Evolutionary conservation across 768 basidiomycete genomes (phyloP), one percentile per base, ranked within the genome.

Genomic region (Serendipita indica): DNA sequence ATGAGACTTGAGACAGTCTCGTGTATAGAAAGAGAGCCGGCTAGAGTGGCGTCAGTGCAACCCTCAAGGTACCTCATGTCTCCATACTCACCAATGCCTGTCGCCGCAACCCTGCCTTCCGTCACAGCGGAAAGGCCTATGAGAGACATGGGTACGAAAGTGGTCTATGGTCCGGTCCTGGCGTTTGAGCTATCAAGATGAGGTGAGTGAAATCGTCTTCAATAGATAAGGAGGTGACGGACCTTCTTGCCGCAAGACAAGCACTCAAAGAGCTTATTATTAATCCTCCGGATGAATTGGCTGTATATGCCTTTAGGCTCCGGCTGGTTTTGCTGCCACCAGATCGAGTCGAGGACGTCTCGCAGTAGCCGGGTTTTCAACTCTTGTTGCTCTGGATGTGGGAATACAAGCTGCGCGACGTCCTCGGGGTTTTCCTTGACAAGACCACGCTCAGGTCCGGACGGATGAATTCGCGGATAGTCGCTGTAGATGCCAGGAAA

Each of bases 1-100:
- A 27, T 54, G 49, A 4, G 49, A 54, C 49, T 54, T 54, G 20
- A 54, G 30, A 32, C 49, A 54, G 30, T 54, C 49, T 2, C 49
- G 49, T 3, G 49, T 54, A 32, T 27, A 54, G n/a, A 54, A 54
- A 16, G 49, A 18, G 10, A 32, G 7, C 32, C 32, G 20, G 32
- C 49, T 54, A 43, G 10, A 27, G n/a, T 6, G 32, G 4, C 4
- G n/a, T 54, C 49, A 27, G 49, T 20, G 10, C 41, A n/a, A n/a
- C n/a, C n/a, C n/a, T n/a, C n/a, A n/a, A n/a, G n/a, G n/a, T 43
- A n/a, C 6, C 18, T 43, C 49, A 3, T 4, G 22, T 10, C 30
- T 10, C n/a, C 3, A 7, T 10, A 54, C 49, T 54, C 10, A 54
- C 49, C 49, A 54, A 12, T 7, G 7, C 4, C 5, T 33, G n/a